Base-by-base conservation (phyloP, 768 basidiomycete genomes). In the Lactifluus subvellereus region DNA sequence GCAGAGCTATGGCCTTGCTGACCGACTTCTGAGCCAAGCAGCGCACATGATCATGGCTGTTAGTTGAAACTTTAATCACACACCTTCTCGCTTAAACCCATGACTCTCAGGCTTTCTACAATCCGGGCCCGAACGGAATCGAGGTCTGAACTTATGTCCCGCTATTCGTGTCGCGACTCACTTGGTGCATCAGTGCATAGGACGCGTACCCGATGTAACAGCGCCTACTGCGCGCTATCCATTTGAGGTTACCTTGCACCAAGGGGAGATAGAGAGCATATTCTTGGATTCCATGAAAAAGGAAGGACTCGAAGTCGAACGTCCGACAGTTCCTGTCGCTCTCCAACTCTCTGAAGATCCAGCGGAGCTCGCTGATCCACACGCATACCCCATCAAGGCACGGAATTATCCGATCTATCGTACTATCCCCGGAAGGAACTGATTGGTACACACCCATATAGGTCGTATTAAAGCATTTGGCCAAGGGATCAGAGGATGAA, bases 1-100 rank as follows among this genome's bases (percentile, higher is more conserved):
- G 11, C 56, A 91, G 88, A 91, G 88, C 65, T 91, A 91, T 73
- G 89, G 89, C 6, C 78, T 91, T 6, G 86, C 82, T 0, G 84
- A 89, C 18, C 78, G 81, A 3, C 69, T 91, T 22, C 62, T 90
- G 30, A 77, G 73, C 45, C 82, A 89, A 68, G 88, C 83, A 6
- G 84, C 83, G 61, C 86, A 88, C 54, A 78, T 91, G 79, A 82
- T 88, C 63, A 79, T 82, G 73, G 83, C 82, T 57, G 89, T 89
- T 71, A 62, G 83, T 75, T 2, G 10, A 11, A 35, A 16, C 2
- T 27, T 37, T 4, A 52, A 27, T 27, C 27, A 27, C 30, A 3
- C 43, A 11, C 22, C 5, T 57, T 50, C 11, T 22, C 22, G 20
- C 22, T 11, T 27, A 27, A 48, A 11, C 18, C 8, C 20, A n/a